Conservation (phyloP, 2,329 filamentous ascomycete genomes). For the Botryotinia calthae region DNA sequence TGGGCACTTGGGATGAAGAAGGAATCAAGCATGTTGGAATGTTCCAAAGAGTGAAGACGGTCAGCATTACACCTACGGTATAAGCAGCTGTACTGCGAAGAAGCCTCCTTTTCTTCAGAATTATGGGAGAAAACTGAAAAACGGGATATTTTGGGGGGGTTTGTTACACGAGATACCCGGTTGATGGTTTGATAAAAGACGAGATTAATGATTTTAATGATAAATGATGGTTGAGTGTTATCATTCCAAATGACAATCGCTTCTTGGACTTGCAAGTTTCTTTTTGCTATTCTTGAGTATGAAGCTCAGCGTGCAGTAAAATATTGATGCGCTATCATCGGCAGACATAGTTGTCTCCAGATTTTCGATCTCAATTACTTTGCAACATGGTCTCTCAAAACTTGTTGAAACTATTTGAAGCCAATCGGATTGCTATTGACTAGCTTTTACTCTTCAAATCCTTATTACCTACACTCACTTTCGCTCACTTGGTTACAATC, state of each 20-base stretch:
- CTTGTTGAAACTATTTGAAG: too few relatives aligned
- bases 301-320: not conserved
- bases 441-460: too few relatives aligned
- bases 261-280: not conserved
- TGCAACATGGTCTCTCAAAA: not conserved
- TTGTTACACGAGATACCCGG: not conserved
- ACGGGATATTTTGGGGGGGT: not conserved
- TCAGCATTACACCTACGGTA: slow-evolving; percentile 32
- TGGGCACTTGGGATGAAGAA: slow-evolving; percentile 81
- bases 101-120: not conserved
- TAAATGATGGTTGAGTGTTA: not conserved
- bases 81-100: not conserved
- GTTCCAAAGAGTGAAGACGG: slow-evolving; percentile 54
- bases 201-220: not conserved
- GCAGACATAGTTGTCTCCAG: not conserved
- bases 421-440: too few relatives aligned
- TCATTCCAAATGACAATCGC: not conserved
- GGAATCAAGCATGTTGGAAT: slow-evolving; percentile 85
- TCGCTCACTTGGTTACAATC: not conserved
- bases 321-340: not conserved
- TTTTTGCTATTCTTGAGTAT: not conserved
- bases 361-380: not conserved
- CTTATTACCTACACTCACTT: too few relatives aligned
- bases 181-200: not conserved
- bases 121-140: not conserved